phyloP scores from a whole-genome alignment of 352 stramenopile genomes.

The Phytophthora fragariaefolia region DNA sequence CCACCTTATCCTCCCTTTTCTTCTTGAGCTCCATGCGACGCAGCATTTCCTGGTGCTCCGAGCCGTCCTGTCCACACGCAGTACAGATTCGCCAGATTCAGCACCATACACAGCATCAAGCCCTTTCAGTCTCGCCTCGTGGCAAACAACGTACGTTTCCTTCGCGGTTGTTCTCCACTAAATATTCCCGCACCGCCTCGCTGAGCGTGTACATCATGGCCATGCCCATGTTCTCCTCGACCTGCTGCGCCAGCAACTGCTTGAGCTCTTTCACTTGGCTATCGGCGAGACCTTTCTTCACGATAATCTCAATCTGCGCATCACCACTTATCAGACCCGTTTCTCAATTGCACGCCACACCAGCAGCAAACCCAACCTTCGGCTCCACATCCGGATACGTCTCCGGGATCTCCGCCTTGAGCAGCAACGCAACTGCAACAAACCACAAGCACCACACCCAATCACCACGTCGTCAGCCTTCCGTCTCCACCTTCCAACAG shows the following conservation, averaged over 20 bases:
- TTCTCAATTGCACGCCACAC: neutral
- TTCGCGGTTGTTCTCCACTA: slow-evolving; percentile 89
- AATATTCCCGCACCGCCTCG: slow-evolving; percentile 85
- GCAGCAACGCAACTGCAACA: slow-evolving; percentile 63
- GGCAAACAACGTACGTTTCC: slow-evolving; percentile 63
- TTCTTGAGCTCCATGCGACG: slow-evolving; percentile 81
- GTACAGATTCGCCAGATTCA: slow-evolving; percentile 17
- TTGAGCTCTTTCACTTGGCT: slow-evolving; percentile 83
- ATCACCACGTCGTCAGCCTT: neutral
- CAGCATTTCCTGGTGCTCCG: slow-evolving; percentile 91
- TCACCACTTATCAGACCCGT: neutral
- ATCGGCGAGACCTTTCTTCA: slow-evolving; percentile 84
- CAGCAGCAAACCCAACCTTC: slow-evolving; percentile 37
- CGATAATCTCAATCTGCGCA: slow-evolving; percentile 66
- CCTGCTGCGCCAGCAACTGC: slow-evolving; percentile 63
- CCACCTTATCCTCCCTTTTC: slow-evolving; percentile 79
- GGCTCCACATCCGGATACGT: slow-evolving; percentile 85
- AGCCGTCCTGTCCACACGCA: slow-evolving; percentile 62
- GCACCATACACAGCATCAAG: neutral
- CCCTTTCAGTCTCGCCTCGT: too few species aligned
- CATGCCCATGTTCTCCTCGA: slow-evolving; percentile 87
- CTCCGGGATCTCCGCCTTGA: slow-evolving; percentile 78
- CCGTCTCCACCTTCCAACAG: neutral
- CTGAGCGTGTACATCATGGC: slow-evolving; percentile 89
- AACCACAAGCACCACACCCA: neutral